Percentiles rank a stretch among this genome's conserved stretches.
Evolutionary conservation across 768 basidiomycete genomes (phyloP).

Genomic region (Suillus subalutaceus): DNA sequence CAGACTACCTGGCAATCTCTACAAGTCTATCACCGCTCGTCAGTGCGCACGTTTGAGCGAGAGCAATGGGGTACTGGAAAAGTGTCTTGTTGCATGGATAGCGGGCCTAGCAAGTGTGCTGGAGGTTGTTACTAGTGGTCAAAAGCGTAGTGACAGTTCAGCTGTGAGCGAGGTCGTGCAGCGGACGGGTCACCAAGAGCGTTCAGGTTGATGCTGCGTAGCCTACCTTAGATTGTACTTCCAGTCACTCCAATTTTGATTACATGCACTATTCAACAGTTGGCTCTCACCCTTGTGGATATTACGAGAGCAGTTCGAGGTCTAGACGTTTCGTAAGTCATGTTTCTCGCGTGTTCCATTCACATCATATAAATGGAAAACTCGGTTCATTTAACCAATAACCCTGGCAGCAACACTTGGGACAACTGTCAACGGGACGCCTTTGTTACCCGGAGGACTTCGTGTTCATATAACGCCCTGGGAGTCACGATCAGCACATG

Average conservation of each 20-base stretch:
- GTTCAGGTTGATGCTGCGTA: background rate
- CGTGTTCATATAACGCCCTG: background rate
- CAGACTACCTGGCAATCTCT: conserved; percentile 71
- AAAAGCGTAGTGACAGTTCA: conserved; percentile 37
- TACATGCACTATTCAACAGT: background rate
- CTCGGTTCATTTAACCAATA: background rate
- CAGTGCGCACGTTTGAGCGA: conserved; percentile 47
- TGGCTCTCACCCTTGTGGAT: background rate
- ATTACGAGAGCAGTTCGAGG: background rate
- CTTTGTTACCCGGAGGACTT: background rate
- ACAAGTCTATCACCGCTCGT: conserved; percentile 65
- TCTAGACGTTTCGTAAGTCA: background rate
- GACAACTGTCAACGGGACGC: background rate
- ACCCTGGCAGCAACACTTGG: background rate
- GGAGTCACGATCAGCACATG: background rate
- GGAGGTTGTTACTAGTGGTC: conserved; percentile 66
- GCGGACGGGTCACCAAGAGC: background rate
- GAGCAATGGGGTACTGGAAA: conserved; percentile 33
- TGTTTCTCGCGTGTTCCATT: background rate
- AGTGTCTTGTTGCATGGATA: conserved; percentile 78
- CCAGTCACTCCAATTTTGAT: background rate
- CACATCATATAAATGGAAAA: background rate
- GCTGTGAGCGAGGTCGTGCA: conserved; percentile 26
- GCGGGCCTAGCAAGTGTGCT: conserved; percentile 67
- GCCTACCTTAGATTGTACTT: background rate